Percentiles rank a stretch among this genome's conserved stretches.
These are phyloP conservation scores for Neofusicoccum cordaticola DNA, from an alignment of 2,329 filamentous ascomycete species.

Conservation along the genomic window DNA sequence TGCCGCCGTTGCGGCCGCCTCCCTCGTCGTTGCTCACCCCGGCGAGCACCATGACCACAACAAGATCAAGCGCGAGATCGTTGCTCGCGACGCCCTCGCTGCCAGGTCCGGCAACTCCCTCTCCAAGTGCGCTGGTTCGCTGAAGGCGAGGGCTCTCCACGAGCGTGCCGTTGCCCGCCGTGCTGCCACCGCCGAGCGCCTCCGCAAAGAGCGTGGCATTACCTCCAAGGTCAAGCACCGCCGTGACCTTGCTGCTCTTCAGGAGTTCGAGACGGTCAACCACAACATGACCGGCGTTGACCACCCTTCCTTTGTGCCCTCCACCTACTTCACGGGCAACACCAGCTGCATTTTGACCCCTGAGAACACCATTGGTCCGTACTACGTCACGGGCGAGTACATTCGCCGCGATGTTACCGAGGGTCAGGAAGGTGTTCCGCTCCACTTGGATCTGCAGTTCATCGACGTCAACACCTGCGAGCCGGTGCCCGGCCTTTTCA, in stretches of 20 bases:
- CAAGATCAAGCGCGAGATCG: conserved; percentile 31
- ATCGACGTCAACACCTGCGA: conserved; percentile 55
- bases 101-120: conserved; percentile 24
- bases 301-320: conserved; percentile 25
- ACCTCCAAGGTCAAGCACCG: conserved; percentile 23
- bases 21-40: conserved; percentile 29
- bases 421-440: conserved; percentile 46
- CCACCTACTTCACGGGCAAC: conserved; percentile 31
- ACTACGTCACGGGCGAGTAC: conserved; percentile 51
- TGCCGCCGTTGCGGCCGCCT: conserved; percentile 23
- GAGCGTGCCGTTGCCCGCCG: conserved; percentile 25
- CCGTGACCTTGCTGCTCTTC: conserved; percentile 29
- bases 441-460: conserved; percentile 54
- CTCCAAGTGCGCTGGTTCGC: conserved; percentile 23
- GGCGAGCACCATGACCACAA: conserved; percentile 33
- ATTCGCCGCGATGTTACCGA: conserved; percentile 50
- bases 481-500: conserved; percentile 46
- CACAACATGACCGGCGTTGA: conserved; percentile 28
- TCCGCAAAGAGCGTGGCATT: conserved; percentile 28
- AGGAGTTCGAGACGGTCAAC: conserved; percentile 30
- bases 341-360: conserved; percentile 34
- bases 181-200: conserved; percentile 21
- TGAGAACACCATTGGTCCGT: conserved; percentile 33
- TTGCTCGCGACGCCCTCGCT: conserved; percentile 25
- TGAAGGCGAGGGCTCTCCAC: conserved; percentile 25